Percentiles rank a stretch among this genome's conserved stretches.
phyloP scores from a whole-genome alignment of 2,329 filamentous ascomycete genomes.

The Epichloe amarillans region DNA sequence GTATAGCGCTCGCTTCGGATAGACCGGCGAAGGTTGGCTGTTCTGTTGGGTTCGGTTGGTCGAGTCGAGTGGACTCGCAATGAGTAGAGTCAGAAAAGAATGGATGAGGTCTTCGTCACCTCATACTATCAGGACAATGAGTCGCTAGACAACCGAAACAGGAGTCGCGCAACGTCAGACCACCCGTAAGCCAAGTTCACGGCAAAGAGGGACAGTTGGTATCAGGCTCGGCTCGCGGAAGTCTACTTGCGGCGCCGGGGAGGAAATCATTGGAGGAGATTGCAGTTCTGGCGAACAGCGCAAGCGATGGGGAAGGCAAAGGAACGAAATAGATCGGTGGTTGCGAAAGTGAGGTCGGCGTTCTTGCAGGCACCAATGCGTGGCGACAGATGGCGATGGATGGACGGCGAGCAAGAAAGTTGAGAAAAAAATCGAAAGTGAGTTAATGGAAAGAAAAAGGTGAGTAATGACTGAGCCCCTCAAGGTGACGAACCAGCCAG shows the following conservation, averaged over 20 bases:
- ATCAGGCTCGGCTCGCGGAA: constrained; percentile 23
- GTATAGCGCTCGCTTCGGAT: neutral
- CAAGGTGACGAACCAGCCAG: constrained; percentile 8
- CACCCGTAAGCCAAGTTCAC: constrained; percentile 21
- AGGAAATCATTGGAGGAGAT: constrained; percentile 24
- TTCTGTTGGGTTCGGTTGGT: neutral
- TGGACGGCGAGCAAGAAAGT: neutral
- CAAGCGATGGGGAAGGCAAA: neutral
- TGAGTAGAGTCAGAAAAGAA: constrained; percentile 2
- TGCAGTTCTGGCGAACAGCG: constrained; percentile 9
- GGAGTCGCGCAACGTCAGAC: constrained; percentile 13
- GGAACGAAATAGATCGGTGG: neutral
- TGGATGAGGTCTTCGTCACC: constrained; percentile 15
- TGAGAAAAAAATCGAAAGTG: neutral
- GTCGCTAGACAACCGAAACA: constrained; percentile 7
- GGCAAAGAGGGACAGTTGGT: constrained; percentile 14
- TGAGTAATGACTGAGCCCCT: constrained; percentile 10
- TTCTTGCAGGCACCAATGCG: neutral
- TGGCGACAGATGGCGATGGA: neutral
- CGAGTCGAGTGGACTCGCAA: neutral
- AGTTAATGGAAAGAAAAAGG: constrained; percentile 6
- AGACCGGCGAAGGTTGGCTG: neutral
- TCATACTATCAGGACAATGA: constrained; percentile 22
- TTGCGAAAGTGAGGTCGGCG: neutral
- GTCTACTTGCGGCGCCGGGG: constrained; percentile 20